Conservation (phyloP, 495 filamentous ascomycete genomes). For the Aspergillus nidulans region DNA sequence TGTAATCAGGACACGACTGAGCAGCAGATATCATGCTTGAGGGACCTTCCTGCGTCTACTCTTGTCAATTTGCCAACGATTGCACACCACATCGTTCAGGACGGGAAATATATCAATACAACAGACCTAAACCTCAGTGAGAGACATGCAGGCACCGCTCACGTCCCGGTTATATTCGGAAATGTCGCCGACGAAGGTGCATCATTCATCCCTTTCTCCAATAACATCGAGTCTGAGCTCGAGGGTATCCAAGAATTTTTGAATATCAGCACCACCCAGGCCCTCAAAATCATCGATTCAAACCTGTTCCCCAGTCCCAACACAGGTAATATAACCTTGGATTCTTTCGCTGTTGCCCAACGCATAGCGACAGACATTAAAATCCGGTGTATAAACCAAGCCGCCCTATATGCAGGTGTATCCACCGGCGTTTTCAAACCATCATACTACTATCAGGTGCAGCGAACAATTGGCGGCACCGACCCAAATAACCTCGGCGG, state of each 20-base stretch:
- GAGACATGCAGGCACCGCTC: conserved; percentile 25
- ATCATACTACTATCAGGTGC: conserved; percentile 45
- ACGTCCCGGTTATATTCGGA: conserved; percentile 41
- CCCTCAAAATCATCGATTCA: conserved; percentile 34
- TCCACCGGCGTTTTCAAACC: conserved; percentile 27
- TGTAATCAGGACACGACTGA: conserved; percentile 30
- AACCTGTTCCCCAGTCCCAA: conserved; percentile 36
- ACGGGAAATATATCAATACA: conserved; percentile 39
- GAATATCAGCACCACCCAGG: conserved; percentile 29
- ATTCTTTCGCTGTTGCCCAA: conserved; percentile 39
- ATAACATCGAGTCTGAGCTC: conserved; percentile 22
- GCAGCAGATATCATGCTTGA: conserved; percentile 35
- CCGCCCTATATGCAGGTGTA: conserved; percentile 36
- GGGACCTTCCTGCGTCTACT: conserved; percentile 25
- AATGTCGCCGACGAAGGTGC: conserved; percentile 38
- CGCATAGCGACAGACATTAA: conserved; percentile 40
- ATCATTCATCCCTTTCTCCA: conserved; percentile 31
- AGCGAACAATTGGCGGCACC: conserved; percentile 32
- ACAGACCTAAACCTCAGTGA: conserved; percentile 31
- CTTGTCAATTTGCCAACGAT: conserved; percentile 29
- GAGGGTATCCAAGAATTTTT: conserved; percentile 32
- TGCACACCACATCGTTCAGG: conserved; percentile 42
- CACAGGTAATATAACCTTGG: conserved; percentile 39
- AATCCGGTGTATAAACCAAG: conserved; percentile 45
- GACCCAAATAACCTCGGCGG: conserved; percentile 39